Base-by-base conservation (phyloP, 1,284 basidiomycete species). In the Paramarasmius palmivorus region DNA sequence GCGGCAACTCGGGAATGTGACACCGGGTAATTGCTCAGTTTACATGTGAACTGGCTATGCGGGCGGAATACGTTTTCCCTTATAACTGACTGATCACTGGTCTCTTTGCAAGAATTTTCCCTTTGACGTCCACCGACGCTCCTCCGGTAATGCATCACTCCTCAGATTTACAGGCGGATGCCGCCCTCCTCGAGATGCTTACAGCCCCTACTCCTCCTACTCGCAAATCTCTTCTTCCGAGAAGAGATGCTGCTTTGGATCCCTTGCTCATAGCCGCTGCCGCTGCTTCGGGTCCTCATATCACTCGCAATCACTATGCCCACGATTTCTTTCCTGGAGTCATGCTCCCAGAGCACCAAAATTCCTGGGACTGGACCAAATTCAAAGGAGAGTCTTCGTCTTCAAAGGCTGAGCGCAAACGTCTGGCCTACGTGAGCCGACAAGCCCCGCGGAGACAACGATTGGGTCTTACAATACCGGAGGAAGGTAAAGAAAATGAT, bases 281-380 rank as follows among this genome's bases (percentile, higher is more conserved):
- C 10, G 76, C 81, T 10, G 83, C 86, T 1, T 86, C 86, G 1
- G 85, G 84, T 20, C 86, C 86, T 6, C 80, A 88, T 58, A 77
- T 86, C 50, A 90, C 90, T 35, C 78, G 87, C 35, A 89, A 92
- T 63, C 90, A 92, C 65, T 88, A 88, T 62, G 76, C 82, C 50
- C 86, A 88, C 61, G 81, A 86, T 61, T 87, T 87, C 68, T 84
- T 84, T 61, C 84, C 85, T 3, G 81, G 76, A 0, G 75, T 81
- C 29, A 74, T 72, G 61, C 70, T 82, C 40, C 80, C 81, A 12
- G 70, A 73, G 46, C 71, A 75, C 4, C 79, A 83, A 60, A 77
- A 76, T 15, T 72, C 80, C 9, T 81, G 75, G 72, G 82, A 84
- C 62, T 82, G 78, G 78, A 77, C 79, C 25, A 82, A 81, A 56